These are phyloP conservation scores for Podosphaera fusca DNA, from an alignment of 2,329 filamentous ascomycete species.

Conservation along the genomic window DNA sequence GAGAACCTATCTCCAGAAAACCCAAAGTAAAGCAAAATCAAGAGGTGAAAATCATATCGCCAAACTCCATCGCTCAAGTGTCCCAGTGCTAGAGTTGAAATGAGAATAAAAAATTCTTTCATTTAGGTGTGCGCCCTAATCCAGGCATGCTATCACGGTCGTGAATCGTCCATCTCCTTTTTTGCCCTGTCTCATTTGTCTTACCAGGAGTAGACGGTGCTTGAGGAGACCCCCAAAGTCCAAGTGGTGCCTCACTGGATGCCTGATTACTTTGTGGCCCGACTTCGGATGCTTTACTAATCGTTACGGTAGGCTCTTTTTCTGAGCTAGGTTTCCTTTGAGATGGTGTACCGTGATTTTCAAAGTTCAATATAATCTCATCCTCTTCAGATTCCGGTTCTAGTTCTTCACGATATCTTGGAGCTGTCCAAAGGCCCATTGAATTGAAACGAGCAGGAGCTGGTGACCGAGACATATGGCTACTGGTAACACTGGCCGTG, in stretches of 20 bases:
- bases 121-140: neutral
- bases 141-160: constrained; percentile 15
- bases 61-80: constrained; percentile 4
- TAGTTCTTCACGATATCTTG: constrained; percentile 17
- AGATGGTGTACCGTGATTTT: constrained; percentile 14
- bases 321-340: neutral
- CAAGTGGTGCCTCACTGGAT: constrained; percentile 17
- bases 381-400: constrained; percentile 20
- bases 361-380: constrained; percentile 28
- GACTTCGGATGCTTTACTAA: neutral
- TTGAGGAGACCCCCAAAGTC: constrained; percentile 23
- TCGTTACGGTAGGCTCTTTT: neutral
- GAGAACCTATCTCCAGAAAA: neutral
- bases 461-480: constrained; percentile 8
- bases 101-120: neutral
- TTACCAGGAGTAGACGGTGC: constrained; percentile 24
- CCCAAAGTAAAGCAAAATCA: neutral
- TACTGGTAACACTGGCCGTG: constrained; percentile 11
- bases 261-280: constrained; percentile 4
- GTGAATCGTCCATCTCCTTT: constrained; percentile 32
- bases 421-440: constrained; percentile 25
- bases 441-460: constrained; percentile 16
- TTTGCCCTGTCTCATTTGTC: constrained; percentile 24
- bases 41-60: neutral
- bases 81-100: neutral